These are phyloP conservation scores for Cladosporium sp. DNA, from an alignment of 2,329 filamentous ascomycete genomes.

Conservation along the genomic window DNA sequence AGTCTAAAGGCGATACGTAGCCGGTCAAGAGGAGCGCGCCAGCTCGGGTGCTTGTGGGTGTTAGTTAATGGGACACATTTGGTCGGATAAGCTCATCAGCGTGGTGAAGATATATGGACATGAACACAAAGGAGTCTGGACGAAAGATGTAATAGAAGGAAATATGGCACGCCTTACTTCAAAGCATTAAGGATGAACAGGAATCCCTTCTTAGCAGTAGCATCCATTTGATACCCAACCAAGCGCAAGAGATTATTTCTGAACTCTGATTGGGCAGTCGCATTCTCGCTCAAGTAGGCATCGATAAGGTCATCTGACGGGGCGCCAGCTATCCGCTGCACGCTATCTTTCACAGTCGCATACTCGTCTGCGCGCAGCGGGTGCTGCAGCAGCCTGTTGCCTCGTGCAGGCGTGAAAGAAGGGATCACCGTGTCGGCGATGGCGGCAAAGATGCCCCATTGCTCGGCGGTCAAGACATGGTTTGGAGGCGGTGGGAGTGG, in stretches of 20 bases:
- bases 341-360: constrained; percentile 56
- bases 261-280: constrained; percentile 54
- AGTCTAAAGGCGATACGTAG: constrained; percentile 61
- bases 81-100: not conserved
- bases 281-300: constrained; percentile 34
- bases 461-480: constrained; percentile 52
- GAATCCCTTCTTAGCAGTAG: constrained; percentile 51
- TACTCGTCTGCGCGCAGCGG: constrained; percentile 29
- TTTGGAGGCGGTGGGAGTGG: constrained; percentile 51
- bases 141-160: not conserved
- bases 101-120: not conserved
- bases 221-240: constrained; percentile 51
- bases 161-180: constrained; percentile 43
- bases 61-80: not conserved
- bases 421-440: constrained; percentile 62
- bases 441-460: constrained; percentile 61
- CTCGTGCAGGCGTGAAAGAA: constrained; percentile 46
- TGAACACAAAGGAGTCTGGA: not conserved
- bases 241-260: constrained; percentile 51
- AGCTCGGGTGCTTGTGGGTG: constrained; percentile 54
- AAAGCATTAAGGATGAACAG: constrained; percentile 54
- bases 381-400: constrained; percentile 30
- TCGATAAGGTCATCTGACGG: constrained; percentile 39
- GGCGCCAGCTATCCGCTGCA: constrained; percentile 44
- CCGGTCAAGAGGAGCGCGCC: constrained; percentile 69